phyloP scores from a whole-genome alignment of 225 moss, liverwort and hornwort species.

The Rhytidiadelphus loreus region DNA sequence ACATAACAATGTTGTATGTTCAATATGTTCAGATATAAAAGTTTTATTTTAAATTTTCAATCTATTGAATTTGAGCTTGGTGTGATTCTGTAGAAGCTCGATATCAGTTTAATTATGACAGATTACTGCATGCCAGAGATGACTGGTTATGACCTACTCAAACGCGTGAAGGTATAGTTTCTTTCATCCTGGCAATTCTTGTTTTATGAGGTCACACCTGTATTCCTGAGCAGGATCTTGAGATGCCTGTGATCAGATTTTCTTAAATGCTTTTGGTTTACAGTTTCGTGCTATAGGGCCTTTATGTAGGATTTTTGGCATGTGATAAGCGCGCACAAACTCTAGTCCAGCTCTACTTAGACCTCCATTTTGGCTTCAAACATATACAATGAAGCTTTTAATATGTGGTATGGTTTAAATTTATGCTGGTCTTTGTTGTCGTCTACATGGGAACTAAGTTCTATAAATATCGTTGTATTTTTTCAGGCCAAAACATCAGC shows the following conservation, averaged over 20 bases:
- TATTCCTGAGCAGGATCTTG: not conserved
- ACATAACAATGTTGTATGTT: not conserved
- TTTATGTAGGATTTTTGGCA: not conserved
- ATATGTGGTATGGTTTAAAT: not conserved
- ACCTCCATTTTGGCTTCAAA: not conserved
- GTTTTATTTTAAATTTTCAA: not conserved
- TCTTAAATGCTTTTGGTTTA: not conserved
- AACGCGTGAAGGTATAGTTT: constrained; percentile 57
- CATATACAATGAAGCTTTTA: not conserved
- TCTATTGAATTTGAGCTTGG: not conserved
- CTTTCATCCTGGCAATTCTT: not conserved
- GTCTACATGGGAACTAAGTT: not conserved
- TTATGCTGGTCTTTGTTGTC: not conserved
- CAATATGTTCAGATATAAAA: not conserved
- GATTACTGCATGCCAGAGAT: constrained; percentile 97
- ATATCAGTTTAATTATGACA: constrained; percentile 76
- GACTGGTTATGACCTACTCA: constrained; percentile 89
- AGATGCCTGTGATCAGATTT: not conserved
- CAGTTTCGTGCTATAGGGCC: not conserved
- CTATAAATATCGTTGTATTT: not conserved
- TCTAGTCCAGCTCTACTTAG: not conserved
- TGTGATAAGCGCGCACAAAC: not conserved
- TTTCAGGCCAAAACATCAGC: constrained; percentile 55
- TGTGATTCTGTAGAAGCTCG: constrained; percentile 39
- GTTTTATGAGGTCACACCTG: not conserved